Conservation (phyloP, 805 yeast species). For the Candida boleticola region DNA sequence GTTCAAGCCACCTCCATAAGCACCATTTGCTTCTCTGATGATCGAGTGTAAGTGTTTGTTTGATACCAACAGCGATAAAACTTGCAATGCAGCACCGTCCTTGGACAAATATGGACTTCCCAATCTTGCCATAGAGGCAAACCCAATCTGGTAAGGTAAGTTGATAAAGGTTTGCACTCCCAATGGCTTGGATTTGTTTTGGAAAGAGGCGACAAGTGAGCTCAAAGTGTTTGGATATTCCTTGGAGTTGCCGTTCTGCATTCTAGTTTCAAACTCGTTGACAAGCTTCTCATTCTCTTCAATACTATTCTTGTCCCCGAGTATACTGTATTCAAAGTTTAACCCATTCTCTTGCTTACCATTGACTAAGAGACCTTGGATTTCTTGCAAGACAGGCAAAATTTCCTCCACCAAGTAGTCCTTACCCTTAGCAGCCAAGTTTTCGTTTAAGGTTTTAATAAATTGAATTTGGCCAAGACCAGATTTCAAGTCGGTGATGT, state of each 20-base stretch:
- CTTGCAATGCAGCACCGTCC: conserved; percentile 85
- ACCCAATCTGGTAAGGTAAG: conserved; percentile 87
- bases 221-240: conserved; percentile 12
- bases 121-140: conserved; percentile 62
- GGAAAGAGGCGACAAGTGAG: conserved; percentile 15
- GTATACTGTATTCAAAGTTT: conserved; percentile 52
- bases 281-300: conserved; percentile 34
- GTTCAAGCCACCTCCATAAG: conserved; percentile 93
- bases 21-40: conserved; percentile 94
- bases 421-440: conserved; percentile 42
- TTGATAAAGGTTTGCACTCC: conserved; percentile 47
- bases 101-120: conserved; percentile 66
- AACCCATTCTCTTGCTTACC: conserved; percentile 21
- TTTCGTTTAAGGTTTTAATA: conserved; percentile 54
- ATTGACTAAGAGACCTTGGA: conserved; percentile 44
- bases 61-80: conserved; percentile 75
- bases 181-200: conserved; percentile 7
- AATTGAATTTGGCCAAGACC: conserved; percentile 82
- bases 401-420: conserved; percentile 43
- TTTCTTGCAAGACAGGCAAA: conserved; percentile 59
- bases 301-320: conserved; percentile 51
- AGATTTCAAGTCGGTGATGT: conserved; percentile 58
- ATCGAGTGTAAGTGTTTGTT: conserved; percentile 85
- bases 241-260: not conserved
- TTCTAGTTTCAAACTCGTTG: conserved; percentile 28